These are phyloP conservation scores for Kwoniella bestiolae DNA, from an alignment of 768 basidiomycete species.

Conservation along the genomic window DNA sequence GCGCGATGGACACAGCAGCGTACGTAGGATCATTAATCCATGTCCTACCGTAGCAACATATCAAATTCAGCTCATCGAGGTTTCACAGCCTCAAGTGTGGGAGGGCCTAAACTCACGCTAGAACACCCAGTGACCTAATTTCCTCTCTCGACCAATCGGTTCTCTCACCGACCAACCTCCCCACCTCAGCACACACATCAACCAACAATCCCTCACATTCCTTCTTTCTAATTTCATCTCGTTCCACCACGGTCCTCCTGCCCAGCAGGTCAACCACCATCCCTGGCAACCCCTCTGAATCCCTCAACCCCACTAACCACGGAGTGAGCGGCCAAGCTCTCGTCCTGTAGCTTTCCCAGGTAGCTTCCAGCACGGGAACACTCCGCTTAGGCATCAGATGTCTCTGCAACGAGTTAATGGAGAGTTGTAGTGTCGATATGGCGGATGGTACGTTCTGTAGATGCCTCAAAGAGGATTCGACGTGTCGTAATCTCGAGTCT, in stretches of 20 bases:
- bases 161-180: slow-evolving; percentile 30
- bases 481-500: slow-evolving; percentile 30
- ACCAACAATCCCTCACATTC: slow-evolving; percentile 32
- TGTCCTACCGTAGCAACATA: slow-evolving; percentile 30
- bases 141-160: slow-evolving; percentile 44
- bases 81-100: too few relatives aligned
- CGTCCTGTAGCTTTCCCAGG: slow-evolving; percentile 44
- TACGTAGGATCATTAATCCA: slow-evolving; percentile 44
- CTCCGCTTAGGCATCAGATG: slow-evolving; percentile 5
- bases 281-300: slow-evolving; percentile 40
- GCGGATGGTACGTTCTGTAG: slow-evolving; percentile 27
- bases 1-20: slow-evolving; percentile 34
- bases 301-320: slow-evolving; percentile 51
- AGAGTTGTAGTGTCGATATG: slow-evolving; percentile 12
- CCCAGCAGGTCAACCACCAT: slow-evolving; percentile 43
- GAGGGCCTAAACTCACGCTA: slow-evolving; percentile 38
- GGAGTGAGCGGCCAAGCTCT: slow-evolving; percentile 53
- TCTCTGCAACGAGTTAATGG: slow-evolving; percentile 26
- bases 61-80: background rate
- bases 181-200: slow-evolving; percentile 33
- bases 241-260: slow-evolving; percentile 35
- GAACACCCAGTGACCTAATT: slow-evolving; percentile 43
- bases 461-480: slow-evolving; percentile 31
- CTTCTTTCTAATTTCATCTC: slow-evolving; percentile 24
- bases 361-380: slow-evolving; percentile 29